Conservation (phyloP, 2,329 filamentous ascomycete genomes). For the Pestalotiopsis sp. region DNA sequence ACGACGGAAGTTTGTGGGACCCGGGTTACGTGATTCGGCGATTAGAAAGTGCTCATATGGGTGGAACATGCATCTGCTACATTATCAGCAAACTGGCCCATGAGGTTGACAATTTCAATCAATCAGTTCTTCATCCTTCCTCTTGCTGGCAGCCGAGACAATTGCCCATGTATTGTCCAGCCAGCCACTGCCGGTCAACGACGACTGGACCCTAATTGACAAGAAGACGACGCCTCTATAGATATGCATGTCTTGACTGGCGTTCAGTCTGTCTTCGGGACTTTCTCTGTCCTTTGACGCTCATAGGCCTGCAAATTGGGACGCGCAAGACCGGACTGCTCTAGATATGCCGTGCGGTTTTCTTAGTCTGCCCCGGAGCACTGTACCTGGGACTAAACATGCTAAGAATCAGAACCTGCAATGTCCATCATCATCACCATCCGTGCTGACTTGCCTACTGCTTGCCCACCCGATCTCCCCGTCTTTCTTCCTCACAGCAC, state of each 20-base stretch:
- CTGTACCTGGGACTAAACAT: not conserved
- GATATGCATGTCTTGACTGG: not conserved
- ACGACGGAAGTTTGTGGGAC: not conserved
- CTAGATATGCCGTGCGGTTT: not conserved
- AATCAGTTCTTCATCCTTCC: not conserved
- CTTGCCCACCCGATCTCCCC: not conserved
- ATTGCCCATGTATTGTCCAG: not conserved
- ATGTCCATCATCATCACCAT: slow-evolving; percentile 10
- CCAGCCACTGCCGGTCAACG: not conserved
- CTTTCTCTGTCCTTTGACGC: not conserved
- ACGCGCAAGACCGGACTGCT: not conserved
- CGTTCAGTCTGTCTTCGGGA: not conserved
- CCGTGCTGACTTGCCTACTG: slow-evolving; percentile 5
- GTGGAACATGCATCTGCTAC: not conserved
- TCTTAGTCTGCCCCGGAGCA: not conserved
- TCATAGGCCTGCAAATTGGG: not conserved
- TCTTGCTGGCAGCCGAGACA: not conserved
- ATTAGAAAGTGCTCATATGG: not conserved
- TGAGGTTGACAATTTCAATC: not conserved
- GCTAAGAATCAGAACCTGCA: not conserved
- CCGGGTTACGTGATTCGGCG: not conserved
- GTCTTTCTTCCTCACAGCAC: not conserved
- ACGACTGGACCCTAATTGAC: not conserved
- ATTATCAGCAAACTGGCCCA: not conserved
- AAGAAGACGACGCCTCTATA: not conserved